Evolutionary conservation across 2,329 filamentous ascomycete species (phyloP).

Genomic region (Neopestalotiopsis sp.): DNA sequence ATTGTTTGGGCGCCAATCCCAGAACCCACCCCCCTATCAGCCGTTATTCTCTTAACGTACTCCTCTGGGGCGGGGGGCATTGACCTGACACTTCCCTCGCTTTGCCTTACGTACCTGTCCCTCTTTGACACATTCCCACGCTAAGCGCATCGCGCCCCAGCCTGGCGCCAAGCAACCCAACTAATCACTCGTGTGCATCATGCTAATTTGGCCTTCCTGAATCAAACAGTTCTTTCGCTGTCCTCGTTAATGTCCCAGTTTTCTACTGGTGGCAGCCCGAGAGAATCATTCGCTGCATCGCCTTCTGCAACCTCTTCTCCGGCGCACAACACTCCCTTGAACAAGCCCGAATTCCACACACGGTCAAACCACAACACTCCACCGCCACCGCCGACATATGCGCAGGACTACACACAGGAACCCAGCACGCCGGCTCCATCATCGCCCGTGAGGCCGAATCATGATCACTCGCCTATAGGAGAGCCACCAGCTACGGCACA

Average conservation of each 20-base stretch:
- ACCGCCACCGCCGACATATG: conserved; percentile 11
- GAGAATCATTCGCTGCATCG: conserved; percentile 32
- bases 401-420: conserved; percentile 17
- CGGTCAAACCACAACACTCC: conserved; percentile 12
- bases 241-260: conserved; percentile 88
- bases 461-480: conserved; percentile 47
- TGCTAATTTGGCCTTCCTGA: conserved; percentile 36
- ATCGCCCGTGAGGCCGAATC: conserved; percentile 32
- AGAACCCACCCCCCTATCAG: conserved; percentile 2
- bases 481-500: conserved; percentile 40
- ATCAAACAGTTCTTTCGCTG: conserved; percentile 76
- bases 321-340: conserved; percentile 10
- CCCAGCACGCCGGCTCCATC: conserved; percentile 30
- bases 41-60: conserved; percentile 1
- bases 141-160: conserved; percentile 6
- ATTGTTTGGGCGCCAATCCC: conserved; percentile 5
- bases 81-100: not conserved
- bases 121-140: not conserved
- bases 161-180: conserved; percentile 18
- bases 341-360: conserved; percentile 18
- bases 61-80: conserved; percentile 14
- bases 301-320: conserved; percentile 28
- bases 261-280: conserved; percentile 52
- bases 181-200: conserved; percentile 25
- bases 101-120: too few species aligned